Evolutionary conservation across 1,284 basidiomycete species (phyloP), one percentile per base, ranked within the genome.

Genomic region (Kwoniella shivajii): DNA sequence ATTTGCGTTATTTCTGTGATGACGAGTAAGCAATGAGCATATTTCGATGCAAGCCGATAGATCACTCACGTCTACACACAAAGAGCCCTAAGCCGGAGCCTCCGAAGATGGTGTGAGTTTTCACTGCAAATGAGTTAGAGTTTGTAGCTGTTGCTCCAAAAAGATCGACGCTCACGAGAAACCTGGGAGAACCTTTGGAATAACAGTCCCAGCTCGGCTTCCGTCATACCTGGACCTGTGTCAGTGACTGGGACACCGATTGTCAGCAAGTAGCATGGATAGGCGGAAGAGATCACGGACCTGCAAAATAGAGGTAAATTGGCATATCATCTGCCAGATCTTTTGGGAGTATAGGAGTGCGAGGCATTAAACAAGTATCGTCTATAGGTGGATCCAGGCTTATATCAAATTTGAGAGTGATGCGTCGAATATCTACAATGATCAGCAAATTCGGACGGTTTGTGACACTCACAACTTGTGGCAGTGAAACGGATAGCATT

Each of bases 401-500:
- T 11, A 75, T 50, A 54, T 77, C 75, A 27, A 70, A 63, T 20
- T 57, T 48, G 7, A 78, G 63, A 30, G 62, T 64, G 36, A 78
- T 75, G 6, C 63, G 48, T 6, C 72, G 64, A 26, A 68, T 55
- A 4, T 54, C 60, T 55, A 51, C 14, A 18, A 39, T 34, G 22
- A 27, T 56, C 49, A 50, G 51, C 46, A 41, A 51, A 37, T 4
- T 44, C 42, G 31, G 39, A 50, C 5, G 29, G 30, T 16, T 36
- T 14, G 11, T 24, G 9, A 20, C 10, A 59, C 66, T 58, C 49
- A 62, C 65, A 50, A 31, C 68, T 69, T 18, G 60, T 68, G 6
- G 69, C 58, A 5, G 72, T 74, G 54, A 76, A 77, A 13, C 72
- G 61, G 33, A 75, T 73, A 18, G 69, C 70, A 54, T 78, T 78